Percentiles rank a stretch among this genome's conserved stretches.
Evolutionary conservation across 192 early-diverging fungal genomes (phyloP).

Genomic region (Coemansia sp.): DNA sequence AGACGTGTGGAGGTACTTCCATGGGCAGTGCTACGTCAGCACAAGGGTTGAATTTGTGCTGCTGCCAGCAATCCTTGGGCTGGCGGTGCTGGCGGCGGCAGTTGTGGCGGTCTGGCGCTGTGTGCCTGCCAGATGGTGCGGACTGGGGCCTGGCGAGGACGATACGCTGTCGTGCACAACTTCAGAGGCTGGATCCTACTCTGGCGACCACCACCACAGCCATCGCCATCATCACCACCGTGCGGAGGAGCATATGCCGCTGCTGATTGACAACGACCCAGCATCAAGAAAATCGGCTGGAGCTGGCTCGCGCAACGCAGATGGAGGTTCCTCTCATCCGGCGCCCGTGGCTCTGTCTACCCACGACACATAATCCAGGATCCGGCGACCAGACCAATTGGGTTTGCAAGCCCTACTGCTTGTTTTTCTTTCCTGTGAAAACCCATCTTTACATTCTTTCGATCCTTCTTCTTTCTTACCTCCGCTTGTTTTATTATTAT

Average conservation of each 20-base stretch:
- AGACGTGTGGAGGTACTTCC: slow-evolving; percentile 44
- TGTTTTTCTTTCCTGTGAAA: neutral
- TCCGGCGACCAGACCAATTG: neutral
- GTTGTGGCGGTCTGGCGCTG: slow-evolving; percentile 34
- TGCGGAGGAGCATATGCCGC: slow-evolving; percentile 31
- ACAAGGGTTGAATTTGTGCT: slow-evolving; percentile 41
- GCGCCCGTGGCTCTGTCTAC: slow-evolving; percentile 5
- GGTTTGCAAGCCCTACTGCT: neutral
- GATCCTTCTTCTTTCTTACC: neutral
- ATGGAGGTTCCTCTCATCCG: neutral
- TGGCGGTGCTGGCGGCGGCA: slow-evolving; percentile 27
- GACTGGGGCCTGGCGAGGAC: neutral
- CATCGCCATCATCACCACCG: slow-evolving; percentile 9
- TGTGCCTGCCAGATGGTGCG: slow-evolving; percentile 15
- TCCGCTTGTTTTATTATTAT: neutral
- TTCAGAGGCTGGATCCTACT: slow-evolving; percentile 1
- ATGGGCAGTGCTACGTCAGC: slow-evolving; percentile 45
- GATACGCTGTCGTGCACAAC: slow-evolving; percentile 20
- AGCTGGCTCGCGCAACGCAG: neutral
- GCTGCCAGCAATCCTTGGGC: slow-evolving; percentile 29
- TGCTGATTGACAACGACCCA: slow-evolving; percentile 55
- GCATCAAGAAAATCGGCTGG: neutral
- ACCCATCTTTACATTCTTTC: no score
- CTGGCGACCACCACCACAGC: slow-evolving; percentile 3
- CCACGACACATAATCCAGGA: slow-evolving; percentile 21